These are phyloP conservation scores for Saccharomyces hybrid DNA, from an alignment of 1,139 yeast genomes.

Conservation along the genomic window DNA sequence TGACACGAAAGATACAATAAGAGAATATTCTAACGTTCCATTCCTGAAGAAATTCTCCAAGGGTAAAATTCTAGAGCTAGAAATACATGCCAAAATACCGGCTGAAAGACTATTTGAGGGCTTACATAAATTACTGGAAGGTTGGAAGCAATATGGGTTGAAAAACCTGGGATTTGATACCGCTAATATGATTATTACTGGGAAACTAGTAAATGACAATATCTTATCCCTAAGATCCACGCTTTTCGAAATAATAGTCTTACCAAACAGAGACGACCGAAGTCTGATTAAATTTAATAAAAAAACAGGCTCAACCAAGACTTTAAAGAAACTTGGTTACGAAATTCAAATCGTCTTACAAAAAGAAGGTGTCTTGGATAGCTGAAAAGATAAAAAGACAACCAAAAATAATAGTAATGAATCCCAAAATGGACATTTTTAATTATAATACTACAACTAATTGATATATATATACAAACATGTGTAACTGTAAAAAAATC, in stretches of 20 bases:
- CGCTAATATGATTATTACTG: constrained; percentile 42
- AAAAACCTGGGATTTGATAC: constrained; percentile 45
- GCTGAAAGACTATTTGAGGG: constrained; percentile 53
- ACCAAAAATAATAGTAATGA: neutral
- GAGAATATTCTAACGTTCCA: constrained; percentile 16
- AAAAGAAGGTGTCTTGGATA: constrained; percentile 34
- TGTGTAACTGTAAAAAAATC: no score
- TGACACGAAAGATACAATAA: constrained; percentile 5
- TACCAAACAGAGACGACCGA: constrained; percentile 25
- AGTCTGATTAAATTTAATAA: constrained; percentile 49
- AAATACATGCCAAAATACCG: constrained; percentile 28
- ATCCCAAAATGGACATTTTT: neutral
- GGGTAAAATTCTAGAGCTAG: constrained; percentile 31
- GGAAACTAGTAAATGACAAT: constrained; percentile 53
- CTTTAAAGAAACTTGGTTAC: constrained; percentile 43
- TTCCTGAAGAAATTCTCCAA: constrained; percentile 57
- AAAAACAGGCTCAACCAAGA: constrained; percentile 55
- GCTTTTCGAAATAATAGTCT: constrained; percentile 50
- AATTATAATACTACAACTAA: neutral
- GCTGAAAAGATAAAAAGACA: neutral
- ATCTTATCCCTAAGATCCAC: constrained; percentile 57
- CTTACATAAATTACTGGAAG: constrained; percentile 49
- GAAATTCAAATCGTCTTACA: constrained; percentile 41
- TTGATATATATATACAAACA: neutral
- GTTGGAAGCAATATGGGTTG: constrained; percentile 68